phyloP scores from a whole-genome alignment of 495 filamentous ascomycete genomes.

The Patellaria atrata region DNA sequence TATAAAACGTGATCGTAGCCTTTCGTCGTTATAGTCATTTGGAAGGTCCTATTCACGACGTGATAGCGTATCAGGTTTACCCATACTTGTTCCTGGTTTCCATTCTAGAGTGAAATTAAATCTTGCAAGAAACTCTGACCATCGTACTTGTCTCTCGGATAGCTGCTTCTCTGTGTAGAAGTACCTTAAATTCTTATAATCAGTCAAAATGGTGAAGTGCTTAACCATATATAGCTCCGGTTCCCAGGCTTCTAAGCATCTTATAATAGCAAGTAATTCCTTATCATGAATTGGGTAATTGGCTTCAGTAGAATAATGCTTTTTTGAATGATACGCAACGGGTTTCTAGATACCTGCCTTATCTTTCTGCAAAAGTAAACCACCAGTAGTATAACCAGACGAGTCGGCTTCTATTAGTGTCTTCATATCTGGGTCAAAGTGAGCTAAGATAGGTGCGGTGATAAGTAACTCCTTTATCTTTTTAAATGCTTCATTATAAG shows the following conservation, averaged over 20 bases:
- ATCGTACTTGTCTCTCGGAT: constrained; percentile 7
- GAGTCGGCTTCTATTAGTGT: constrained; percentile 22
- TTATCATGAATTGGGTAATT: constrained; percentile 20
- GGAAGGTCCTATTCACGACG: constrained; percentile 5
- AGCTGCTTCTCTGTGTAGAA: constrained; percentile 10
- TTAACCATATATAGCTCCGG: constrained; percentile 12
- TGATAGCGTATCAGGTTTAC: constrained; percentile 1
- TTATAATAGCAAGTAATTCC: constrained; percentile 21
- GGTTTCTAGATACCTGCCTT: constrained; percentile 6
- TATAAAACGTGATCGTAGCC: too few relatives aligned
- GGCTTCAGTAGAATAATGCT: constrained; percentile 12
- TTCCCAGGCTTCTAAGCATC: constrained; percentile 14
- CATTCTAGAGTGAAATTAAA: constrained; percentile 17
- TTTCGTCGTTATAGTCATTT: too few relatives aligned
- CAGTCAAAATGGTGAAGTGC: constrained; percentile 8
- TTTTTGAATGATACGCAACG: constrained; percentile 16
- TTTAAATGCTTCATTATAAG: too few relatives aligned
- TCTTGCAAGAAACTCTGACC: constrained; percentile 7
- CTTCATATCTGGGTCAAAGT: constrained; percentile 13
- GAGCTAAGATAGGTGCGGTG: too few relatives aligned
- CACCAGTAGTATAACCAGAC: constrained; percentile 15
- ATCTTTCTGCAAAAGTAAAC: constrained; percentile 8
- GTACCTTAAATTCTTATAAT: constrained; percentile 12
- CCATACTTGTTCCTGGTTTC: neutral
- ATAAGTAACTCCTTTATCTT: too few relatives aligned